Evolutionary conservation across 2,329 filamentous ascomycete genomes (phyloP).

Genomic region (Sporothrix luriei): DNA sequence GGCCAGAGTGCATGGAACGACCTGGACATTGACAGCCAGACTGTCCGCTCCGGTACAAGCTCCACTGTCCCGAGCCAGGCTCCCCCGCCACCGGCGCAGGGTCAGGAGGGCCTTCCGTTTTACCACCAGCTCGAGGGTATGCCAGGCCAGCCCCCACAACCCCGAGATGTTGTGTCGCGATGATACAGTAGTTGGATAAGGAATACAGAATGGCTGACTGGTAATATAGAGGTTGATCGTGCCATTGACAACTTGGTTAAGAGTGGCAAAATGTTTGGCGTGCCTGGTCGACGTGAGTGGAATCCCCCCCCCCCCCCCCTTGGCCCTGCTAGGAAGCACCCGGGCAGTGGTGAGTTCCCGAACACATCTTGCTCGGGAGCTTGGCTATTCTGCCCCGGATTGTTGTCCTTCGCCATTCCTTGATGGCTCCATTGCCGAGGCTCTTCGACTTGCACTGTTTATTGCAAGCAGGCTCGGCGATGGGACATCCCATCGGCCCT

Average conservation of each 20-base stretch:
- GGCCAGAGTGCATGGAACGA: slow-evolving; percentile 41
- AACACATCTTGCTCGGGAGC: slow-evolving; percentile 38
- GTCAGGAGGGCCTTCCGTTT: slow-evolving; percentile 40
- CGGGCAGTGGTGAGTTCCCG: slow-evolving; percentile 60
- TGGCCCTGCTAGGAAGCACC: slow-evolving; percentile 56
- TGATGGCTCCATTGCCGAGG: background rate
- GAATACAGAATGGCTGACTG: background rate
- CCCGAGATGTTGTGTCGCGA: background rate
- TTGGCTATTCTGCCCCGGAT: slow-evolving; percentile 33
- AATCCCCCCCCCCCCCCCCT: slow-evolving; percentile 64
- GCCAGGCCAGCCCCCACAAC: slow-evolving; percentile 32
- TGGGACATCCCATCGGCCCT: background rate
- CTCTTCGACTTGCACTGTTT: slow-evolving; percentile 17
- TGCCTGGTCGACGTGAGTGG: slow-evolving; percentile 74
- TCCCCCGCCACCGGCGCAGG: slow-evolving; percentile 35
- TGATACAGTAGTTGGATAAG: background rate
- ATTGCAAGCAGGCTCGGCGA: background rate
- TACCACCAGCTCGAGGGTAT: slow-evolving; percentile 45
- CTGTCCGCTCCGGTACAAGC: slow-evolving; percentile 42
- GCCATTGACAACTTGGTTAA: slow-evolving; percentile 95
- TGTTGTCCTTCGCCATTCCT: background rate
- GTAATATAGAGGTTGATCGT: slow-evolving; percentile 79
- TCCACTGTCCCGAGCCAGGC: slow-evolving; percentile 44
- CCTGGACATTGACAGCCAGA: slow-evolving; percentile 38
- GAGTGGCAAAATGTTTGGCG: slow-evolving; percentile 88